A percentile compares a stretch with the other conserved stretches of the same genome.
phyloP scores from a whole-genome alignment of 2,329 filamentous ascomycete species.

The Sporothrix schenckii region DNA sequence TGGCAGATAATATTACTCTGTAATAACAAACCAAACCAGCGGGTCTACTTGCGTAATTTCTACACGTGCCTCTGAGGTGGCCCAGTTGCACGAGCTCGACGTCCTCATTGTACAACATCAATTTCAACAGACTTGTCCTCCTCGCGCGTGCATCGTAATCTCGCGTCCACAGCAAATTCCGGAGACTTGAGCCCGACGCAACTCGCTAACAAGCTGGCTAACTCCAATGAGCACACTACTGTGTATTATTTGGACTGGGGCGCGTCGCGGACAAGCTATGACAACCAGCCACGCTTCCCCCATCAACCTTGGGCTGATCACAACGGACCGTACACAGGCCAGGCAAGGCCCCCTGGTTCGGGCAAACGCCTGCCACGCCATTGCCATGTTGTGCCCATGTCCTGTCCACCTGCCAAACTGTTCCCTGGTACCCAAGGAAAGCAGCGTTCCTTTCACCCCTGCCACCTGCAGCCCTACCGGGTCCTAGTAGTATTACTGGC shows the following conservation, averaged over 20 bases:
- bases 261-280: background rate
- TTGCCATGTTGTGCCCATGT: conserved; percentile 15
- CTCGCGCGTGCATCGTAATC: background rate
- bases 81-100: background rate
- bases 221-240: conserved; percentile 1
- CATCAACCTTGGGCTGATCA: conserved; percentile 11
- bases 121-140: background rate
- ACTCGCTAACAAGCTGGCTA: conserved; percentile 5
- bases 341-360: background rate
- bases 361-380: conserved; percentile 1
- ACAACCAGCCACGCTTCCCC: background rate
- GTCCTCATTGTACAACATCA: background rate
- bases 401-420: background rate
- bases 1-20: background rate
- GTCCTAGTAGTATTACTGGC: too few species aligned
- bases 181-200: background rate
- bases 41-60: conserved; percentile 14
- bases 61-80: too few species aligned
- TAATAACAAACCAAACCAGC: background rate
- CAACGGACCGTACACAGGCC: background rate
- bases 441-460: background rate
- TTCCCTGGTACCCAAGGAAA: background rate
- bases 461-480: conserved; percentile 30
- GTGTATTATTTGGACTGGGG: conserved; percentile 7
- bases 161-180: background rate